Evolutionary conservation across 1,284 basidiomycete genomes (phyloP), one percentile per base, ranked within the genome.

Genomic region (Ceratorhiza oryzae-sativae): DNA sequence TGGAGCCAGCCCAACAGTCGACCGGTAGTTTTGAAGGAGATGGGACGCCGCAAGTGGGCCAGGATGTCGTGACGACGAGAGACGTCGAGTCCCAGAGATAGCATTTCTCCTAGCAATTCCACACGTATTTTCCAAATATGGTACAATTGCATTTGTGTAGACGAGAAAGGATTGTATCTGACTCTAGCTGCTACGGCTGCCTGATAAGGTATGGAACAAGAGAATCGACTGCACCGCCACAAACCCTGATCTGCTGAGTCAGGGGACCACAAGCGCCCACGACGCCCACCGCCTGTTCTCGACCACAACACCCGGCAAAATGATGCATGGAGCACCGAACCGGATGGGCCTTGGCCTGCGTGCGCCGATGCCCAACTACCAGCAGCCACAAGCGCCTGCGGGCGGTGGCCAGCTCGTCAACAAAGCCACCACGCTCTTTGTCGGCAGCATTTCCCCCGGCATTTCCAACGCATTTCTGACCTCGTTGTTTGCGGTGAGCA

Each of bases 381-480:
- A 71, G 25, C 81, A 91, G 91, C 80, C 92, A 92, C 91, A 85
- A 91, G 92, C 78, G 89, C 91, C 83, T 88, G 93, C 79, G 90
- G 91, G 86, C 86, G 75, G 71, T 42, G 30, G 61, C 53, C 71
- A 55, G 30, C 71, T 72, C 51, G 62, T 65, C 23, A 58, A 39
- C 36, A 58, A 71, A 48, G 74, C 68, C 39, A 80, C 82, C 73
- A 79, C 83, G 75, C 81, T 83, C 13, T 98, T 97, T 77, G 90
- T 98, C 23, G 95, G 95, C n/a, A 93, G 93, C 75, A 98, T 98
- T 80, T 93, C 95, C 0, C 92, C 93, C 27, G 96, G 95, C 3
- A 93, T 97, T 74, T 90, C 89, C 0, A 94, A 98, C 79, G 76
- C 79, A 0, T 93, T 92, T 72, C 80, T 98, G 60, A 91, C 91